These are phyloP conservation scores for Colletotrichum lini DNA, from an alignment of 2,329 filamentous ascomycete species.

Conservation along the genomic window DNA sequence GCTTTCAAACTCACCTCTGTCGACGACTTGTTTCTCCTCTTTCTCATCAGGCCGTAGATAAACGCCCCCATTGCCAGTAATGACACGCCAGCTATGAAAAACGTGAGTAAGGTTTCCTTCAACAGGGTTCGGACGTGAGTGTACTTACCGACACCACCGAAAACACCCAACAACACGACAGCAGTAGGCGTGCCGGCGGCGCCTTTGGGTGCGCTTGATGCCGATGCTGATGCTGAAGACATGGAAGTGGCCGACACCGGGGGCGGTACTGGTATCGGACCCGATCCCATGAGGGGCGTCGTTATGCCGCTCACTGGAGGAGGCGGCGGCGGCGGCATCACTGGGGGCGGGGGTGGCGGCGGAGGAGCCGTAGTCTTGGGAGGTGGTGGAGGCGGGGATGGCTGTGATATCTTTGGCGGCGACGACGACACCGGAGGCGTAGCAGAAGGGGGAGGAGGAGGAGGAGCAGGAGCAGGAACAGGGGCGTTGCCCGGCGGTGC, in stretches of 20 bases:
- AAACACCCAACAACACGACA: slow-evolving; percentile 33
- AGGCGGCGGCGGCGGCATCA: not conserved
- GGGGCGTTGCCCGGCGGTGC: slow-evolving; percentile 5
- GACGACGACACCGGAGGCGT: too few relatives aligned
- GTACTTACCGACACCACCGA: slow-evolving; percentile 37
- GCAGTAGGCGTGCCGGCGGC: slow-evolving; percentile 34
- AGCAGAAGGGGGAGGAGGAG: not conserved
- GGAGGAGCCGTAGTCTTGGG: slow-evolving; percentile 3
- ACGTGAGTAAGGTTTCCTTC: not conserved
- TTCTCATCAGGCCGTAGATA: slow-evolving; percentile 34
- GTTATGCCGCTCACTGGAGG: slow-evolving; percentile 7
- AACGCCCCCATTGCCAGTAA: slow-evolving; percentile 37
- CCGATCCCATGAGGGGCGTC: slow-evolving; percentile 7
- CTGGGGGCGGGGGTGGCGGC: not conserved
- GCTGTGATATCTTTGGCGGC: slow-evolving; percentile 10
- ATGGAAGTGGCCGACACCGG: not conserved
- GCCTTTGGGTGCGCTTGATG: slow-evolving; percentile 13
- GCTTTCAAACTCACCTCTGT: slow-evolving; percentile 11
- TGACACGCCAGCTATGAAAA: slow-evolving; percentile 21
- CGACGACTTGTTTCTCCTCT: slow-evolving; percentile 12
- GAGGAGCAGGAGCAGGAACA: not conserved
- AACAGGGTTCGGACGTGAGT: too few relatives aligned
- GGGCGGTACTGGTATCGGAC: slow-evolving; percentile 9
- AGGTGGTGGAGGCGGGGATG: slow-evolving; percentile 18
- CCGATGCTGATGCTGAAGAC: slow-evolving; percentile 27